Evolutionary conservation across 352 stramenopile genomes (phyloP), one percentile per base, ranked within the genome.

Genomic region (Globisporangium emineosum): DNA sequence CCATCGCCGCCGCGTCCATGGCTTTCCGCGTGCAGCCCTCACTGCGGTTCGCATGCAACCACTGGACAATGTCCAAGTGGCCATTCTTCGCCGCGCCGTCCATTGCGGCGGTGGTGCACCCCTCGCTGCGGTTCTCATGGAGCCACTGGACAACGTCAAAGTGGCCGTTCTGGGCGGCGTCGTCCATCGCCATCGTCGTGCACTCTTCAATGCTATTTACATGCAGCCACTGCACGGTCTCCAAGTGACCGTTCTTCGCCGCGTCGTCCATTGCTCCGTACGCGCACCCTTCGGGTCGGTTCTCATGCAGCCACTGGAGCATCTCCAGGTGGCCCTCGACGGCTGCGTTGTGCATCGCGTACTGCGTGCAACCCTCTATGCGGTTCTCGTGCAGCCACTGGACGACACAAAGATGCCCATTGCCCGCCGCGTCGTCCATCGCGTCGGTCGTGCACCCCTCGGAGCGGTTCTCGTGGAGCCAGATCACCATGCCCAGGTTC

Each of bases 231-330:
- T 65, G 60, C 3, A 70, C 23, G 21, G 64, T 27, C 13, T 29
- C 15, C 7, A 70, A 32, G 29, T 57, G 51, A 3, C 65, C 65
- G n/a, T 30, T 58, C 21, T 62, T 55, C 3, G 65, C 61, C 2
- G 65, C 62, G 32, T 69, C 33, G 37, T 70, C 65, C 65, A 70
- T 69, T 3, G 65, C 65, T 4, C 65, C 54, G 23, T 60, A 60
- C 8, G 68, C 65, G 42, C 68, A 74, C 37, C 68, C 68, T 61
- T 74, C 68, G 15, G n/a, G 32, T 3, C 68, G 68, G 37, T 74
- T 29, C 10, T 32, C 19, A 37, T 73, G 64, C 3, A 66, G 61
- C 61, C 61, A 73, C 45, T 70, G 45, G 5, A 73, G 51, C 12
- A 74, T 62, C 17, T 65, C 30, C 8, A 68, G 21, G 19, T 71